phyloP scores from a whole-genome alignment of 305 asterid species.

The Fraxinus platypoda region DNA sequence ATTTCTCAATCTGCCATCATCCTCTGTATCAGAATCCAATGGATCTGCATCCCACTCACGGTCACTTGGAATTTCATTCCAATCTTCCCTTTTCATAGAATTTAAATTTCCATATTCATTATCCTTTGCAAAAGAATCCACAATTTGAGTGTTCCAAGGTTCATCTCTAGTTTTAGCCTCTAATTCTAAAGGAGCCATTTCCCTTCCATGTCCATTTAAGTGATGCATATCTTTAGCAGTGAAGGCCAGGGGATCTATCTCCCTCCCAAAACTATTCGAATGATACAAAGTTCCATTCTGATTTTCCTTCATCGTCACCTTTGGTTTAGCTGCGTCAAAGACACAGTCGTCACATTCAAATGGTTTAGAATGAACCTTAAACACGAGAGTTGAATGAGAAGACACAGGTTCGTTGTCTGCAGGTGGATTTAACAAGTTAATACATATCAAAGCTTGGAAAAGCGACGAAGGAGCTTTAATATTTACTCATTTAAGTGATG shows the following conservation, averaged over 20 bases:
- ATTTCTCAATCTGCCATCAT: constrained; percentile 23
- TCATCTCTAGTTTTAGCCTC: constrained; percentile 28
- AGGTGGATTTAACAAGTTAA: constrained; percentile 16
- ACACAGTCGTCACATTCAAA: constrained; percentile 42
- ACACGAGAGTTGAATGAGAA: constrained; percentile 11
- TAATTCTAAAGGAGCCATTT: constrained; percentile 18
- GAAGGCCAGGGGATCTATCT: constrained; percentile 26
- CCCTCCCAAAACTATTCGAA: constrained; percentile 26
- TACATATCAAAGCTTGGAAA: neutral
- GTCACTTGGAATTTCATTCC: constrained; percentile 13
- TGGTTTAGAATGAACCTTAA: constrained; percentile 24
- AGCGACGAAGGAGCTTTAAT: neutral
- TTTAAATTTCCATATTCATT: constrained; percentile 13
- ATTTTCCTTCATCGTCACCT: constrained; percentile 45
- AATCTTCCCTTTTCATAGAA: constrained; percentile 26
- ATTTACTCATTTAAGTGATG: neutral
- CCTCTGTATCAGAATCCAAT: constrained; percentile 26
- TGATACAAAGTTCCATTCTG: constrained; percentile 23
- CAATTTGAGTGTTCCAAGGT: constrained; percentile 34
- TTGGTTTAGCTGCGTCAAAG: constrained; percentile 38
- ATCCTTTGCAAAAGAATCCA: constrained; percentile 30
- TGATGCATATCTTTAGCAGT: constrained; percentile 22
- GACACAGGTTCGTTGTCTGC: constrained; percentile 14
- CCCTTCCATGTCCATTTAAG: constrained; percentile 30
- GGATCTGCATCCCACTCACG: constrained; percentile 28